phyloP scores from a whole-genome alignment of 2,329 filamentous ascomycete species.

The Alternaria rosae region DNA sequence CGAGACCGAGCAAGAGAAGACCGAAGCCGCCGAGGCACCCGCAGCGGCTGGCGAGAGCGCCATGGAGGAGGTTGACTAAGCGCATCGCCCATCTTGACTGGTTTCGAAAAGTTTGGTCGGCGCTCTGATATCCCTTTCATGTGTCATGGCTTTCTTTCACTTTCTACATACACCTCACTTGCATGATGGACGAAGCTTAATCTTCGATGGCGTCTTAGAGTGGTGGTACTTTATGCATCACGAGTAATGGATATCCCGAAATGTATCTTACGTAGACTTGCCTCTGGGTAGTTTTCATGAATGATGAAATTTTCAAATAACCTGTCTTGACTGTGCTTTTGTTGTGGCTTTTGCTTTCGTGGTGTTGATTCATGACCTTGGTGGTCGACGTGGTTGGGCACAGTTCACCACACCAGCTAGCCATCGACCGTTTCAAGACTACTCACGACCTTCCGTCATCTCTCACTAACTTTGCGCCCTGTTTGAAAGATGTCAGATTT shows the following conservation, averaged over 20 bases:
- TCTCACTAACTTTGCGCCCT: neutral
- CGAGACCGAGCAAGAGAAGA: slow-evolving; percentile 70
- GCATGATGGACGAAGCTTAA: slow-evolving; percentile 40
- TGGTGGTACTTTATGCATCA: slow-evolving; percentile 42
- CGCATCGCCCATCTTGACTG: slow-evolving; percentile 32
- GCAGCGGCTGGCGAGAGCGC: slow-evolving; percentile 82
- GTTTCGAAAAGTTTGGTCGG: slow-evolving; percentile 48
- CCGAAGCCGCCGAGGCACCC: slow-evolving; percentile 62
- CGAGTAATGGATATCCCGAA: slow-evolving; percentile 46
- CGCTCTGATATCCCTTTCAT: slow-evolving; percentile 51
- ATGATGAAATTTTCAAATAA: slow-evolving; percentile 42
- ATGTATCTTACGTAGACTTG: slow-evolving; percentile 46
- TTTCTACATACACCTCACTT: slow-evolving; percentile 41
- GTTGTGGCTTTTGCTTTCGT: neutral
- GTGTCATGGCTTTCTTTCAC: slow-evolving; percentile 48
- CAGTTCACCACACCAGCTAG: neutral
- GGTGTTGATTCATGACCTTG: neutral
- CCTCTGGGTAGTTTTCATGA: slow-evolving; percentile 39
- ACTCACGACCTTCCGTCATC: neutral
- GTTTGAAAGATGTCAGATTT: neutral
- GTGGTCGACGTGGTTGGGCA: neutral
- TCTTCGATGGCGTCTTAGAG: slow-evolving; percentile 46
- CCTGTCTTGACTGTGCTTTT: neutral
- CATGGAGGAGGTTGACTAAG: slow-evolving; percentile 99
- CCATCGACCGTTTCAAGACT: neutral